These are phyloP conservation scores for Mycena crocata DNA, from an alignment of 768 basidiomycete species.

Conservation along the genomic window DNA sequence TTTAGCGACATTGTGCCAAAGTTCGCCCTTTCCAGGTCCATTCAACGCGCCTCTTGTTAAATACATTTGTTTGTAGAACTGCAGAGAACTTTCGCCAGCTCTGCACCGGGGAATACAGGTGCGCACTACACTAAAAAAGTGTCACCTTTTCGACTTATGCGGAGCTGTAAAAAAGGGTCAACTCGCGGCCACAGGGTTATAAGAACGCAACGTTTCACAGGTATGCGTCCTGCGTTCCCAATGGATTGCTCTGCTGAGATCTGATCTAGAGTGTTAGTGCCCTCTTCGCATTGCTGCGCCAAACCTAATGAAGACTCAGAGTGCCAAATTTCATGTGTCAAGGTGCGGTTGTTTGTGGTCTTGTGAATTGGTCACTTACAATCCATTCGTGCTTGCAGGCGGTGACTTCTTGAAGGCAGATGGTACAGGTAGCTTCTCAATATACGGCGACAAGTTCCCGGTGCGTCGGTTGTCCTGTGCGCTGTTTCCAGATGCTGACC, in stretches of 20 bases:
- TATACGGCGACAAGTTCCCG: constrained; percentile 94
- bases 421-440: constrained; percentile 96
- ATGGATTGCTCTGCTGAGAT: constrained; percentile 30
- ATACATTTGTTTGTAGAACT: constrained; percentile 64
- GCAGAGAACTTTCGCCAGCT: constrained; percentile 98
- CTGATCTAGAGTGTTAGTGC: constrained; percentile 73
- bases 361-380: neutral
- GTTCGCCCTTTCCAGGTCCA: constrained; percentile 55
- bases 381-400: constrained; percentile 54
- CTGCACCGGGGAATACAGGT: constrained; percentile 98
- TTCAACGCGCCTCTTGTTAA: neutral
- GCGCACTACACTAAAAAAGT: constrained; percentile 22
- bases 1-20: constrained; percentile 97
- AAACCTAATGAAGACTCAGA: constrained; percentile 49
- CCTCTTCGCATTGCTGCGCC: constrained; percentile 10
- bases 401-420: constrained; percentile 96
- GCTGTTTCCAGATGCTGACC: neutral
- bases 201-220: constrained; percentile 93
- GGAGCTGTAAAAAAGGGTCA: constrained; percentile 61
- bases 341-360: constrained; percentile 57
- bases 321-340: constrained; percentile 98
- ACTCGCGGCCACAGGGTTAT: constrained; percentile 90
- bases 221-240: constrained; percentile 55
- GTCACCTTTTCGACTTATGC: neutral
- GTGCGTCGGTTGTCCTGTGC: constrained; percentile 54